Percentiles rank a stretch among this genome's conserved stretches.
These are phyloP conservation scores for Saccharomycopsis sp. DNA, from an alignment of 805 yeast genomes.

Conservation along the genomic window DNA sequence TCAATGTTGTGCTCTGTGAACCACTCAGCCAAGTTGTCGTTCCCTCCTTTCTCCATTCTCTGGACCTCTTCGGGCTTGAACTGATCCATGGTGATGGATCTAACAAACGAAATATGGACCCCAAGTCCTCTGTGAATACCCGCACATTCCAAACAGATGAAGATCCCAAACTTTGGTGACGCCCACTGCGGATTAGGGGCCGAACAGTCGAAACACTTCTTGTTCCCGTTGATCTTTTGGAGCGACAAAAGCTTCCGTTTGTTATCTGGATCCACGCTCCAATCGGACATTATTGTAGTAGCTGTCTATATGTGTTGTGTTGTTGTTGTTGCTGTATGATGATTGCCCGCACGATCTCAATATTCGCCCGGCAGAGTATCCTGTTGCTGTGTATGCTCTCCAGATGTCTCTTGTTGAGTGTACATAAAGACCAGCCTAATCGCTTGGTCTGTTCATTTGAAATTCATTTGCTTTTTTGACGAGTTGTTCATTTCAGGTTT, in stretches of 20 bases:
- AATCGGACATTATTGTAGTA: slow-evolving; percentile 38
- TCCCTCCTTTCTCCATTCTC: slow-evolving; percentile 94
- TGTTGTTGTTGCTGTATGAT: no score
- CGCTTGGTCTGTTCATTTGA: not conserved
- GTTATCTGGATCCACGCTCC: slow-evolving; percentile 93
- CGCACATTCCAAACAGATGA: slow-evolving; percentile 96
- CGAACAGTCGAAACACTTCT: slow-evolving; percentile 86
- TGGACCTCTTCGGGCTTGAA: slow-evolving; percentile 87
- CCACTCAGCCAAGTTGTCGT: slow-evolving; percentile 63
- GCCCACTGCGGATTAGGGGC: slow-evolving; percentile 99
- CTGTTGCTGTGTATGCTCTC: no score
- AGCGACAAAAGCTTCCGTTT: slow-evolving; percentile 70
- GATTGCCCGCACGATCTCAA: no score
- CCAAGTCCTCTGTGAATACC: slow-evolving; percentile 95
- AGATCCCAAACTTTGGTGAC: slow-evolving; percentile 94
- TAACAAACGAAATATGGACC: slow-evolving; percentile 92
- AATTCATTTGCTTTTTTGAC: not conserved
- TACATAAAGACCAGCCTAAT: no score
- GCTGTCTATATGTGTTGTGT: no score
- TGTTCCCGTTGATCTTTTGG: slow-evolving; percentile 78
- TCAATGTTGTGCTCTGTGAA: slow-evolving; percentile 70
- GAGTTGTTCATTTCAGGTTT: not conserved
- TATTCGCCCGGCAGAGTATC: no score
- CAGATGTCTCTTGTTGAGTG: no score
- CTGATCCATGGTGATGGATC: slow-evolving; percentile 98